These are phyloP conservation scores for Paraglomus brasilianum DNA, from an alignment of 192 early-diverging fungal genomes.

Conservation along the genomic window DNA sequence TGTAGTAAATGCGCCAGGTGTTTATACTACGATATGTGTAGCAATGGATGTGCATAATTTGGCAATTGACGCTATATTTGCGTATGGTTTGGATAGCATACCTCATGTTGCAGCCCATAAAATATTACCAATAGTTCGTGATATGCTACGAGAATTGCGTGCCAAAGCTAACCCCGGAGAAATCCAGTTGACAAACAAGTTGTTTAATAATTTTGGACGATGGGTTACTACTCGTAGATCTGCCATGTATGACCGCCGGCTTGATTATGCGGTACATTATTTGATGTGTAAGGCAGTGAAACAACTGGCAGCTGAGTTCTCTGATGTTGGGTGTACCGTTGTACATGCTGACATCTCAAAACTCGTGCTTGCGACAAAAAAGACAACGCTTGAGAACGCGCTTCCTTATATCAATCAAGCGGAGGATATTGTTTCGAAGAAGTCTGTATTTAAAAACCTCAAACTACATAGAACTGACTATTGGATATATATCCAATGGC, in stretches of 20 bases:
- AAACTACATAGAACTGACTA: constrained; percentile 66
- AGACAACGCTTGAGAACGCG: constrained; percentile 70
- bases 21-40: constrained; percentile 78
- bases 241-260: constrained; percentile 79
- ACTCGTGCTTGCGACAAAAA: constrained; percentile 78
- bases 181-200: constrained; percentile 66
- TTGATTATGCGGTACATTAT: constrained; percentile 74
- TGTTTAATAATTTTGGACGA: constrained; percentile 83
- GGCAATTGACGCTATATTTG: constrained; percentile 81
- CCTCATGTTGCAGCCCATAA: constrained; percentile 62
- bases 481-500: constrained; percentile 88
- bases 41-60: constrained; percentile 81
- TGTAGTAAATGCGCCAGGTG: constrained; percentile 75
- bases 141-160: constrained; percentile 79
- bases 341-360: constrained; percentile 81
- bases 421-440: constrained; percentile 61
- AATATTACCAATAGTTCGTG: constrained; percentile 74
- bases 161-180: constrained; percentile 61
- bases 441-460: constrained; percentile 75
- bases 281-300: constrained; percentile 90
- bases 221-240: constrained; percentile 82
- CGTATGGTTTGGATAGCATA: constrained; percentile 73
- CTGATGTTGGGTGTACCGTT: constrained; percentile 70
- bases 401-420: constrained; percentile 75
- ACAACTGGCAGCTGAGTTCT: constrained; percentile 81